Base-by-base conservation (phyloP, 2,329 filamentous ascomycete genomes). In the Trichoderma sp. region DNA sequence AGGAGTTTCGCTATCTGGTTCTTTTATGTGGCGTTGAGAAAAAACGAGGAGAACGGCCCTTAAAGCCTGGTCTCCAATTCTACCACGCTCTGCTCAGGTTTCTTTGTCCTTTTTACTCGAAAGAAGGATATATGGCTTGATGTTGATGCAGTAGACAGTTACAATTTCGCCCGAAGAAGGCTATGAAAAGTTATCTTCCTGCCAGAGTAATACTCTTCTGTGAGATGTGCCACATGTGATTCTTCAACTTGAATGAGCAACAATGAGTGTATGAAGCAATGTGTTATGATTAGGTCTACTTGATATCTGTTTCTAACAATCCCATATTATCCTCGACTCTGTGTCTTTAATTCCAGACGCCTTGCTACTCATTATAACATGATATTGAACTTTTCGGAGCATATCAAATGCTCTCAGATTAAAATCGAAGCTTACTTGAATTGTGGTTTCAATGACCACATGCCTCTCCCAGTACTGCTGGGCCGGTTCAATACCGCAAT, bases 401-500 rank as follows among this genome's bases (percentile, higher is more conserved):
- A 18, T 18, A 29, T 27, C n/a, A 64, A 24, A 50, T 24, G 27
- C 27, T 27, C 3, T 4, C 6, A 21, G 16, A 56, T 14, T 35
- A 53, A 16, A 64, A 35, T 50, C 21, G 3, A 35, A 53, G n/a
- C 9, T 75, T 78, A 83, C 73, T 80, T 82, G 6, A 80, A 64
- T 3, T 78, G 80, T 8, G 81, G 79, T 78, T 86, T 88, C 50
- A 91, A 77, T 2, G 84, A 84, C 90, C 90, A 91, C 38, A 90
- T 88, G 2, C 85, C 87, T 71, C 89, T 83, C 78, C 90, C 88
- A 5, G 86, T 85, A 11, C 87, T 86, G 4, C 89, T 88, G 11
- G 83, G 83, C 82, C 90, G 88, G 80, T 94, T 90, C 82, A 97
- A 84, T 72, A 87, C 89, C 1, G 96, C 96, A 80, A 98, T 93